phyloP scores from a whole-genome alignment of 1,139 yeast genomes.

The Fermentozyma sake region DNA sequence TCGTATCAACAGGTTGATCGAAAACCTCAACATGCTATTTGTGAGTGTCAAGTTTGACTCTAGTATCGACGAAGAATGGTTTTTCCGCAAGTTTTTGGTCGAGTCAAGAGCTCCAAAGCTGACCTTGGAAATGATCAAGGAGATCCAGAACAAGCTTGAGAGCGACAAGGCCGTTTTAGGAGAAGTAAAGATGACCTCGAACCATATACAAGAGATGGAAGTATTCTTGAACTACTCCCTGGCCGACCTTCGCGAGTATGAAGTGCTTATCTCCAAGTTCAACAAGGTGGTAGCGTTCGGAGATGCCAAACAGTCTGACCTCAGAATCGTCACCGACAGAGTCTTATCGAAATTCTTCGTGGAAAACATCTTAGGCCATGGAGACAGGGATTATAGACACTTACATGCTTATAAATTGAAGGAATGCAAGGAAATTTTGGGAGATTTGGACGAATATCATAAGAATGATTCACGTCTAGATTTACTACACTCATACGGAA shows the following conservation, averaged over 20 bases:
- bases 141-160: constrained; percentile 16
- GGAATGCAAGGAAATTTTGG: constrained; percentile 3
- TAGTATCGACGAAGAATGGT: constrained; percentile 18
- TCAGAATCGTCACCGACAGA: constrained; percentile 20
- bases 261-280: constrained; percentile 27
- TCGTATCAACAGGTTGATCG: constrained; percentile 45
- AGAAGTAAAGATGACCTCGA: constrained; percentile 20
- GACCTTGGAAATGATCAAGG: constrained; percentile 32
- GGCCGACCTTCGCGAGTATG: constrained; percentile 40
- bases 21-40: constrained; percentile 44
- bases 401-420: too few relatives aligned
- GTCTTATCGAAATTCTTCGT: constrained; percentile 2
- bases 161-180: constrained; percentile 14
- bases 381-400: too few relatives aligned
- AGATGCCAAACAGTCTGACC: constrained; percentile 44
- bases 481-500: constrained; percentile 16
- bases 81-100: constrained; percentile 41
- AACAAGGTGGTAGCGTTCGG: constrained; percentile 41
- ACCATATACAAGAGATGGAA: constrained; percentile 46
- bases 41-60: constrained; percentile 30
- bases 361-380: too few relatives aligned
- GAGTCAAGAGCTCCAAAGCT: constrained; percentile 13
- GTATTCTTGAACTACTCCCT: constrained; percentile 52
- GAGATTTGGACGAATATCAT: not conserved
- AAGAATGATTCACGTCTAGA: constrained; percentile 13